Conservation (phyloP, 176 grass and related monocot genomes). For the Tillandsia leiboldiana region DNA sequence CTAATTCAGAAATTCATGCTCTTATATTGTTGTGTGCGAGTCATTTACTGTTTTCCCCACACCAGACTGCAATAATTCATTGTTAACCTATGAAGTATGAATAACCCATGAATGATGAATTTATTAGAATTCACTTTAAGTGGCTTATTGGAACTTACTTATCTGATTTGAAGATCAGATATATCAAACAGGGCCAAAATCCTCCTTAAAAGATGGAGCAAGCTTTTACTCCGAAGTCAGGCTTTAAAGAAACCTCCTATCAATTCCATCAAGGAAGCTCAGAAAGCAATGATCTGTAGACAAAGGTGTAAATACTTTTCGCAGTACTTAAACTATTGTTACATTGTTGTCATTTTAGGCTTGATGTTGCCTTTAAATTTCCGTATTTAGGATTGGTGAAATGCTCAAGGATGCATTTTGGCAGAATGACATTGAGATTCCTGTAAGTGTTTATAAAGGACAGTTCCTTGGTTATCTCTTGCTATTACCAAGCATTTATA, state of each 20-base stretch:
- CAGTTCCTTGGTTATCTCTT: background rate
- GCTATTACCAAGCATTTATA: constrained; percentile 14
- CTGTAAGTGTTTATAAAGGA: constrained; percentile 45
- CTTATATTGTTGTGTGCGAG: too few relatives aligned
- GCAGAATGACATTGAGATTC: constrained; percentile 50
- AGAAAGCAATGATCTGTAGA: constrained; percentile 57
- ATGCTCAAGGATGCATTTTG: constrained; percentile 52
- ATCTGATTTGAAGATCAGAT: constrained; percentile 85
- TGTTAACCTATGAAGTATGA: too few relatives aligned
- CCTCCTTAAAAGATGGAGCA: constrained; percentile 87
- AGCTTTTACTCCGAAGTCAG: constrained; percentile 62
- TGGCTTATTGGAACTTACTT: constrained; percentile 34
- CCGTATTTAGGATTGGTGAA: constrained; percentile 61
- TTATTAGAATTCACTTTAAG: constrained; percentile 20
- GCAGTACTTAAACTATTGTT: constrained; percentile 3
- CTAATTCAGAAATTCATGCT: too few relatives aligned
- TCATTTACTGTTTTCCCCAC: too few relatives aligned
- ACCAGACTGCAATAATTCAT: too few relatives aligned
- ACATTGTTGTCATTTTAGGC: constrained; percentile 9
- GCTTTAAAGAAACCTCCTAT: constrained; percentile 54
- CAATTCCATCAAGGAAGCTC: constrained; percentile 14
- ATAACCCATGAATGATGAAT: background rate
- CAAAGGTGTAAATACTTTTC: constrained; percentile 42
- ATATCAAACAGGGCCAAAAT: constrained; percentile 79
- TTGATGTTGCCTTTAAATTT: constrained; percentile 14